These are phyloP conservation scores for Lathyrus sativus DNA, from an alignment of 306 rosid genomes.

Conservation along the genomic window DNA sequence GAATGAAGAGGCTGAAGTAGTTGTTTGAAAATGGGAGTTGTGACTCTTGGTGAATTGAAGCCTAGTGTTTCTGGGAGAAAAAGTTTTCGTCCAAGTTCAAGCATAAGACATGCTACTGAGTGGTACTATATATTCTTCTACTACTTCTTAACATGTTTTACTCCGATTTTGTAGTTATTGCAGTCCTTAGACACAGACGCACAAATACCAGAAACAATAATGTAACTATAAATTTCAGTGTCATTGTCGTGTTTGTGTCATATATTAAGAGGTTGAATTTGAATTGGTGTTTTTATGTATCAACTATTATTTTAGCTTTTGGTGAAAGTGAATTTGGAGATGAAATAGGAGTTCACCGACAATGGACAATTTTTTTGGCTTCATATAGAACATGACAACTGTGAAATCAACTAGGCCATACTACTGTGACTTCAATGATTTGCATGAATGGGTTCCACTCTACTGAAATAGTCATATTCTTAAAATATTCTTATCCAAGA, in stretches of 20 bases:
- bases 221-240: not conserved
- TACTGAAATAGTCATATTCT: conserved; percentile 12
- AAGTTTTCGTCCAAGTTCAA: conserved; percentile 80
- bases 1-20: conserved; percentile 15
- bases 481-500: conserved; percentile 38
- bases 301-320: conserved; percentile 48
- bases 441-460: conserved; percentile 38
- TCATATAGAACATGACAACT: conserved; percentile 36
- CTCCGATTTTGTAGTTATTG: not conserved
- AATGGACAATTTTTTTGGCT: conserved; percentile 41
- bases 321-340: conserved; percentile 30
- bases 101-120: conserved; percentile 95
- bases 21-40: conserved; percentile 71
- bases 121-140: conserved; percentile 58
- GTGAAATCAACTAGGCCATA: conserved; percentile 35
- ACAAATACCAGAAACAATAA: not conserved
- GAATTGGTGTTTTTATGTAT: conserved; percentile 41
- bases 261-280: conserved; percentile 41
- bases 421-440: conserved; percentile 42
- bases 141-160: not conserved
- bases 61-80: conserved; percentile 94
- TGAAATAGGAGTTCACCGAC: conserved; percentile 42
- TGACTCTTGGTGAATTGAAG: conserved; percentile 87
- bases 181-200: not conserved
- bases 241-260: not conserved